These are phyloP conservation scores for Wallacemonas sp. DNA, from an alignment of 208 protist species.

Conservation along the genomic window DNA sequence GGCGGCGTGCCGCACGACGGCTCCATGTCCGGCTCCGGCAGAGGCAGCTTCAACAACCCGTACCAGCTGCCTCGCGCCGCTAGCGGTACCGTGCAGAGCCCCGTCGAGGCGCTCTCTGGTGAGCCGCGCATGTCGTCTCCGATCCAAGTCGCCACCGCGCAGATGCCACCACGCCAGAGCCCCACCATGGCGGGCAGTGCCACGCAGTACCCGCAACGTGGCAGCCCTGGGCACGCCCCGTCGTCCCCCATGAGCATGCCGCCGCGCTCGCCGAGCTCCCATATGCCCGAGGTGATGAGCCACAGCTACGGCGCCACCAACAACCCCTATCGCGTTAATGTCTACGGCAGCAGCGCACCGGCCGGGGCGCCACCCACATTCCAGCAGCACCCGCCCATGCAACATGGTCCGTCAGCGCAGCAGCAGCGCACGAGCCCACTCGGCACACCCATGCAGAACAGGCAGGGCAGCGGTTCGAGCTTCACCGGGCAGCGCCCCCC, in stretches of 20 bases:
- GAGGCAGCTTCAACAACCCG: conserved; percentile 1
- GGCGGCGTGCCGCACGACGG: neutral
- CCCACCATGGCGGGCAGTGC: conserved; percentile 18
- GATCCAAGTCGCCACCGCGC: conserved; percentile 12
- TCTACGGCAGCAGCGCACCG: conserved; percentile 20
- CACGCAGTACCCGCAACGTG: conserved; percentile 23
- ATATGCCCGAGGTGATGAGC: conserved; percentile 19
- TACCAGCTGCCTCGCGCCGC: neutral
- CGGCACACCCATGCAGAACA: conserved; percentile 13
- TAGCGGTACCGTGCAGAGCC: neutral
- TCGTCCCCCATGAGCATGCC: conserved; percentile 29
- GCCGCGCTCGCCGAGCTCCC: conserved; percentile 21
- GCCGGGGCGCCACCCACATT: neutral
- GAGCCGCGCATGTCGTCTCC: conserved; percentile 9
- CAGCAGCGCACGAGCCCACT: conserved; percentile 18
- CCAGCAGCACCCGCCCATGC: conserved; percentile 9
- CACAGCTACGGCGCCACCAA: conserved; percentile 22
- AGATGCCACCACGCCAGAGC: conserved; percentile 29
- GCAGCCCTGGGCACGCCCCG: conserved; percentile 22
- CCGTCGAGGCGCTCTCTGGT: neutral
- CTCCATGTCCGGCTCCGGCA: neutral
- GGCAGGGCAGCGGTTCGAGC: conserved; percentile 7
- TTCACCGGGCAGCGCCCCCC: neutral
- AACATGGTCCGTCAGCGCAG: conserved; percentile 5
- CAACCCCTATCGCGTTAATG: conserved; percentile 32